phyloP scores from a whole-genome alignment of 1,139 yeast genomes.

The Pichia norvegensis region DNA sequence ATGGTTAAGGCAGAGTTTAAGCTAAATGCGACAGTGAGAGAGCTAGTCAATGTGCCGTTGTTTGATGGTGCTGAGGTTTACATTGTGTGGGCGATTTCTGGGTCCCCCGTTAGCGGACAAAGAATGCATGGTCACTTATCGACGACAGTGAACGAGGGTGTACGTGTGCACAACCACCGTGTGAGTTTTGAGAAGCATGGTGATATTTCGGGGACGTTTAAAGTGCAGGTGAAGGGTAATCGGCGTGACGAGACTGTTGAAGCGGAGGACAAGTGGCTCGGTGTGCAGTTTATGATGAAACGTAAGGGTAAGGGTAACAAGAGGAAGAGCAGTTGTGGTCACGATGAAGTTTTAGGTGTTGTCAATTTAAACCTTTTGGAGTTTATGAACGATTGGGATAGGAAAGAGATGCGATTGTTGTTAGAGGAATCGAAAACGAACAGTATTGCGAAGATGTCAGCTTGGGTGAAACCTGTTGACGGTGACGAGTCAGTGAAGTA shows the following conservation, averaged over 20 bases:
- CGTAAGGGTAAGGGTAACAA: slow-evolving; percentile 11
- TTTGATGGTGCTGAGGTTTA: slow-evolving; percentile 55
- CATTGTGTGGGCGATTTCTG: slow-evolving; percentile 38
- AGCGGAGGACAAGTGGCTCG: slow-evolving; percentile 31
- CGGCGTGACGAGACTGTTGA: slow-evolving; percentile 24
- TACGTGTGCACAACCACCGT: slow-evolving; percentile 40
- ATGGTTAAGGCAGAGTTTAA: slow-evolving; percentile 37
- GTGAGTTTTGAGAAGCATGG: slow-evolving; percentile 38
- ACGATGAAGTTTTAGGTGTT: slow-evolving; percentile 50
- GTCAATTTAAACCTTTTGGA: slow-evolving; percentile 66
- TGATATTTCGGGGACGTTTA: slow-evolving; percentile 8
- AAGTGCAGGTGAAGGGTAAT: slow-evolving; percentile 6
- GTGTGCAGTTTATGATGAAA: slow-evolving; percentile 32
- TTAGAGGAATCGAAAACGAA: slow-evolving; percentile 75
- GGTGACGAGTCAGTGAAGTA: slow-evolving; percentile 3
- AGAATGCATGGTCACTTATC: slow-evolving; percentile 18
- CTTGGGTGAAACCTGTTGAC: slow-evolving; percentile 22
- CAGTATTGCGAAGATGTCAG: slow-evolving; percentile 52
- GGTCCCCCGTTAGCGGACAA: slow-evolving; percentile 13
- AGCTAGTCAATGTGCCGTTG: slow-evolving; percentile 76
- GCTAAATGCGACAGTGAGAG: slow-evolving; percentile 53
- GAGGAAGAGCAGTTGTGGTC: slow-evolving; percentile 10
- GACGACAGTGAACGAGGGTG: neutral
- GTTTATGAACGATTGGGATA: slow-evolving; percentile 50
- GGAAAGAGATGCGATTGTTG: slow-evolving; percentile 53